A percentile compares a stretch with the other conserved stretches of the same genome.
Evolutionary conservation across 1,139 yeast species (phyloP).

Genomic region (Pichiaceae sp.): DNA sequence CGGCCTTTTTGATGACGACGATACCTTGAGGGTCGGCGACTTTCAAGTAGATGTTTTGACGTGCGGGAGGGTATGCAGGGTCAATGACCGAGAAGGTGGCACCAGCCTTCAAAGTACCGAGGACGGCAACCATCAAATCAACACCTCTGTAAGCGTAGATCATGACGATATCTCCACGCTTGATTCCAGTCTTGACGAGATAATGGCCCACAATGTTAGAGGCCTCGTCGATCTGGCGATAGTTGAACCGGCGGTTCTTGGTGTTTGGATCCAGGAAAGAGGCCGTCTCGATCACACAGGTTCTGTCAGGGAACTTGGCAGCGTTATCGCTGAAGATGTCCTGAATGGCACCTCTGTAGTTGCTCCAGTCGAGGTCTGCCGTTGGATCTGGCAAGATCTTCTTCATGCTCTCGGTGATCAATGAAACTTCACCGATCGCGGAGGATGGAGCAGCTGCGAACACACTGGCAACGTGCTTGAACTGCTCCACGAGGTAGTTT

Average conservation of each 20-base stretch:
- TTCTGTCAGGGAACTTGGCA: constrained; percentile 68
- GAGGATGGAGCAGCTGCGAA: constrained; percentile 29
- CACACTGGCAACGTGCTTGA: constrained; percentile 40
- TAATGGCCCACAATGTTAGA: constrained; percentile 93
- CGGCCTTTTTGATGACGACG: constrained; percentile 87
- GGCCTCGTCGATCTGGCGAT: constrained; percentile 81
- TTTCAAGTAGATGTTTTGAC: constrained; percentile 85
- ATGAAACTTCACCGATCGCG: constrained; percentile 51
- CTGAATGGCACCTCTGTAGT: constrained; percentile 91
- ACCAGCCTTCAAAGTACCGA: constrained; percentile 97
- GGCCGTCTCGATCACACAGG: constrained; percentile 89
- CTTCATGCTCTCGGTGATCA: constrained; percentile 59
- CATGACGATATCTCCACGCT: constrained; percentile 92
- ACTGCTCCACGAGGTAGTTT: constrained; percentile 63
- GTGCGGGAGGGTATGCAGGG: constrained; percentile 97
- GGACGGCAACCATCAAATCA: constrained; percentile 89
- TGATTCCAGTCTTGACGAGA: constrained; percentile 70
- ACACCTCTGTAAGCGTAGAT: constrained; percentile 97
- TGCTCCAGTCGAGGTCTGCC: constrained; percentile 78
- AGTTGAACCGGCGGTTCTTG: constrained; percentile 66
- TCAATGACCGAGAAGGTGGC: constrained; percentile 97
- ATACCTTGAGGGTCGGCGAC: constrained; percentile 93
- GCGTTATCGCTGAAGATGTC: constrained; percentile 90
- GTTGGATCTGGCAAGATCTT: constrained; percentile 79
- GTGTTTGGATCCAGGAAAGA: constrained; percentile 49